Percentiles rank a stretch among this genome's conserved stretches.
These are phyloP conservation scores for Ceratocystis diversiconidia DNA, from an alignment of 2,329 filamentous ascomycete species.

Conservation along the genomic window DNA sequence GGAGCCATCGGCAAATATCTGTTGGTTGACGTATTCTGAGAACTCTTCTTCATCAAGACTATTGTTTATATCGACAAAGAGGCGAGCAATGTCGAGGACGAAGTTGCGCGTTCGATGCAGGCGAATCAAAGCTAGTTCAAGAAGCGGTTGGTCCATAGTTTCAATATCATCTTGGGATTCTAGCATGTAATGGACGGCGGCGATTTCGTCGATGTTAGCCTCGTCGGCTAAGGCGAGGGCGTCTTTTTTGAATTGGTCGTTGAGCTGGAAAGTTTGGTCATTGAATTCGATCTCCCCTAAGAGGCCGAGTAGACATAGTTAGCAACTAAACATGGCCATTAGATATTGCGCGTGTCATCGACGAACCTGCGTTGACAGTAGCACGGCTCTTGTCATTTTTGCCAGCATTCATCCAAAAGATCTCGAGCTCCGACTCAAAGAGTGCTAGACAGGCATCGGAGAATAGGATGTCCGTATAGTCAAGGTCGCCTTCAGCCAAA, in stretches of 20 bases:
- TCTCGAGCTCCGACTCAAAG: constrained; percentile 57
- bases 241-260: constrained; percentile 74
- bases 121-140: constrained; percentile 68
- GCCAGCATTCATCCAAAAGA: constrained; percentile 57
- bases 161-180: constrained; percentile 56
- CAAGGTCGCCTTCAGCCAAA: constrained; percentile 52
- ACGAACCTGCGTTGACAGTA: constrained; percentile 50
- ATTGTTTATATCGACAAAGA: constrained; percentile 56
- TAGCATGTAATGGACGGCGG: constrained; percentile 64
- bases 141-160: constrained; percentile 54
- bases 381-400: constrained; percentile 65
- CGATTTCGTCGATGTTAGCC: constrained; percentile 76
- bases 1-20: constrained; percentile 38
- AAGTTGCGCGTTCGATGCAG: constrained; percentile 79
- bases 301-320: not conserved
- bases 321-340: not conserved
- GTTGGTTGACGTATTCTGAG: constrained; percentile 40
- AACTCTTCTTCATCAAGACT: constrained; percentile 28
- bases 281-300: constrained; percentile 62
- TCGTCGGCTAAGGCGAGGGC: constrained; percentile 73
- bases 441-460: constrained; percentile 55
- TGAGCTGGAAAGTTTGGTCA: constrained; percentile 64
- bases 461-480: constrained; percentile 50
- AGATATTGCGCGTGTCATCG: constrained; percentile 15
- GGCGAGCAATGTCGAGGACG: constrained; percentile 67